Evolutionary conservation across 83 land plant species (phyloP), one percentile per base, ranked within the genome.

Genomic region (Thuja plicata): DNA sequence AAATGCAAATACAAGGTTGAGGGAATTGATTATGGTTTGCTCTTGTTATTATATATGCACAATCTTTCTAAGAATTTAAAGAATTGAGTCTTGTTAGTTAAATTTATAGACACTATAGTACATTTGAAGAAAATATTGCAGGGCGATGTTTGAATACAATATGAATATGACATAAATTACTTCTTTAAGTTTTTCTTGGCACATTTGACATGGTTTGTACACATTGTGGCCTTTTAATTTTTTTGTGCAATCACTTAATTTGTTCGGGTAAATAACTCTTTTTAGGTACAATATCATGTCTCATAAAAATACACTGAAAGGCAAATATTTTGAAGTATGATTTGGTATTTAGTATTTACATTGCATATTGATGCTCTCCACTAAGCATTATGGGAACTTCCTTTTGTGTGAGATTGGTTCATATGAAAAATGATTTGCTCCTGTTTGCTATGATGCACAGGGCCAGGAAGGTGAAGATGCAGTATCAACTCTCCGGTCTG

Each of bases 401-500:
- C n/a, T 83, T 35, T 83, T 83, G 35, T 21, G 15, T 85, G 15
- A 52, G 24, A 17, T 83, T 52, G 50, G 84, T 41, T 27, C 2
- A 85, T 16, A 7, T 54, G 57, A 83, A 48, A 15, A 21, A 41
- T 80, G 48, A 85, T 13, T 41, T 13, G 15, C 40, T 34, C 9
- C 38, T 32, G 62, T 16, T 85, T 85, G 11, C 62, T 54, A 52
- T 50, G 55, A 62, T 87, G 79, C 88, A 70, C 91, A 97, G 97
- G 94, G 90, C 57, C 90, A 94, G 71, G 96, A 94, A 89, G 91
- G 94, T 88, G 94, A 93, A 89, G 94, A 96, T 88, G 87, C 94
- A 35, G 91, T 98, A 62, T 91, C 96, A 66, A 96, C 89, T 84
- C 87, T 98, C 38, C 94, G 99, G 35, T 95, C 93, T 89, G 99